phyloP scores from a whole-genome alignment of 2,329 filamentous ascomycete genomes.

The Zalaria obscura region DNA sequence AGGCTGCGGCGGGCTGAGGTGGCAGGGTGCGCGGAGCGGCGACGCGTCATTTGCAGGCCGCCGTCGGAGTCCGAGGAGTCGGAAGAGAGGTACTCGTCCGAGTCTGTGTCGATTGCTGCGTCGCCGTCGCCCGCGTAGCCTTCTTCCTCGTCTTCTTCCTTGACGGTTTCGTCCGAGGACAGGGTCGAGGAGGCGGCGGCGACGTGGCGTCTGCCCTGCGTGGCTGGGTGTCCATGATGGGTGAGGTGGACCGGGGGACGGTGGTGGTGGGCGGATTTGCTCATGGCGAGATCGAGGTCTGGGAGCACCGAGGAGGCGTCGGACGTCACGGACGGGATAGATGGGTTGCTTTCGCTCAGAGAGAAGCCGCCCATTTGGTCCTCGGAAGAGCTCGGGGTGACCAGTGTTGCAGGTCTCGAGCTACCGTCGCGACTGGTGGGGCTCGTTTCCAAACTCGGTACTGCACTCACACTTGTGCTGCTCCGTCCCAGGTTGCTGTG shows the following conservation, averaged over 20 bases:
- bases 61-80: conserved; percentile 22
- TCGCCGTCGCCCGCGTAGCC: conserved; percentile 23
- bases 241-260: not conserved
- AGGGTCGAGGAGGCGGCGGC: not conserved
- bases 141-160: conserved; percentile 12
- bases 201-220: not conserved
- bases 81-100: conserved; percentile 25
- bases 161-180: too few species aligned
- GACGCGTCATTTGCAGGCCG: conserved; percentile 22
- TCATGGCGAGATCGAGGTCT: not conserved
- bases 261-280: not conserved
- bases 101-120: conserved; percentile 23
- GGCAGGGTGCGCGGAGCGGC: conserved; percentile 11
- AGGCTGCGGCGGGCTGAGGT: conserved; percentile 11
- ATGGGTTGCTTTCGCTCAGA: conserved; percentile 35
- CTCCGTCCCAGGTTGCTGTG: not conserved
- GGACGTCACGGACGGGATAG: conserved; percentile 36
- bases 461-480: not conserved
- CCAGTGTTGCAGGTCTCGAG: conserved; percentile 4
- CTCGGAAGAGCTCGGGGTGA: conserved; percentile 8
- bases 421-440: conserved; percentile 15
- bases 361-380: conserved; percentile 21
- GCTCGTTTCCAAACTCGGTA: conserved; percentile 18
- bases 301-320: conserved; percentile 29
- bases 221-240: not conserved